Evolutionary conservation across 371 early-diverging fungal genomes (phyloP).

Genomic region (Phascolomyces articulosus): DNA sequence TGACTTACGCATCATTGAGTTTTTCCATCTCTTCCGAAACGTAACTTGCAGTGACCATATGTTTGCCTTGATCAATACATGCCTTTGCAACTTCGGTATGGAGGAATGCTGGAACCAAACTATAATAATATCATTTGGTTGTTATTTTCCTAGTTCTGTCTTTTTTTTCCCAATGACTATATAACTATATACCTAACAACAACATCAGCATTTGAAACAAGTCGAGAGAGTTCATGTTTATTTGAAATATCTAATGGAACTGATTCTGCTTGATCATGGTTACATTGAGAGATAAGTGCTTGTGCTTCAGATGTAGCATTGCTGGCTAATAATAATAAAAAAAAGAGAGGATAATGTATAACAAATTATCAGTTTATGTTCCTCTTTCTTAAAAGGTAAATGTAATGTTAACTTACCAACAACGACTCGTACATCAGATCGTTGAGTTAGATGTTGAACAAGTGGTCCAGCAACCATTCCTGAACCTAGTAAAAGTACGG

Average conservation of each 20-base stretch:
- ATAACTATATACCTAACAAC: constrained; percentile 81
- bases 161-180: no score
- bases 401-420: constrained; percentile 67
- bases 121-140: constrained; percentile 20
- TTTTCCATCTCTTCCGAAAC: constrained; percentile 90
- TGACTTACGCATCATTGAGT: constrained; percentile 64
- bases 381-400: no score
- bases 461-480: constrained; percentile 95
- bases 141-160: background rate
- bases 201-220: constrained; percentile 83
- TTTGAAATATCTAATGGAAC: constrained; percentile 58
- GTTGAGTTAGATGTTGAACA: constrained; percentile 76
- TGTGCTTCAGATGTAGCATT: constrained; percentile 73
- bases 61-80: constrained; percentile 84
- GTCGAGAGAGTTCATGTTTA: constrained; percentile 51
- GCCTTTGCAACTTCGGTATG: constrained; percentile 85
- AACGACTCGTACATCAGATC: constrained; percentile 70
- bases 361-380: no score
- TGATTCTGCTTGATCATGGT: constrained; percentile 54
- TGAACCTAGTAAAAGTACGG: constrained; percentile 86
- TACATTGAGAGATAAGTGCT: constrained; percentile 54
- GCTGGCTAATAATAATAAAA: constrained; percentile 81
- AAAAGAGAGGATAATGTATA: no score
- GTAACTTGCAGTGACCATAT: constrained; percentile 97
- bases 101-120: constrained; percentile 93